Percentiles rank a stretch among this genome's conserved stretches.
Evolutionary conservation across 345 rosid genomes (phyloP).

Genomic region (Citrus australasica): DNA sequence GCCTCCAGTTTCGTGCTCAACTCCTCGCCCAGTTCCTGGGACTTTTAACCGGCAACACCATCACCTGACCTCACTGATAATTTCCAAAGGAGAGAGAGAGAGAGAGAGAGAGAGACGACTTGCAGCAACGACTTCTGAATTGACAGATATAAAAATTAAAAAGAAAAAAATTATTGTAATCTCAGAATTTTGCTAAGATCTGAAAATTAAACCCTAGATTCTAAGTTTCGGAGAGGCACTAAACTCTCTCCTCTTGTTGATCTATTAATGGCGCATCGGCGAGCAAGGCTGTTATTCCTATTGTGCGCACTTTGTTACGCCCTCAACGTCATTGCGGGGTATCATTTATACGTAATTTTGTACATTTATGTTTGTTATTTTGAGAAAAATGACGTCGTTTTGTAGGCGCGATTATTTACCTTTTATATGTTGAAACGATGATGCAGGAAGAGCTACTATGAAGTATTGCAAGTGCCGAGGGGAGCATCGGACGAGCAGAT

Average conservation of each 20-base stretch:
- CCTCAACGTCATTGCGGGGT: constrained; percentile 56
- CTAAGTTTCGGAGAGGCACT: constrained; percentile 33
- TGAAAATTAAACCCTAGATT: constrained; percentile 7
- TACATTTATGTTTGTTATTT: not conserved
- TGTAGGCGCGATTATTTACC: not conserved
- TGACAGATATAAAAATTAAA: not conserved
- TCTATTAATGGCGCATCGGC: constrained; percentile 52
- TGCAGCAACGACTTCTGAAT: not conserved
- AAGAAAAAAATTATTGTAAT: not conserved
- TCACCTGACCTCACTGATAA: not conserved
- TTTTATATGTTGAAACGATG: constrained; percentile 10
- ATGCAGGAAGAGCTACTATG: constrained; percentile 90
- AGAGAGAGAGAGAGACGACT: not conserved
- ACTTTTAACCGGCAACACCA: not conserved
- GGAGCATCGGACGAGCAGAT: constrained; percentile 97
- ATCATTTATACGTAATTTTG: not conserved
- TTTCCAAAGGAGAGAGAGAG: no score
- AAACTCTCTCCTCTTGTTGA: constrained; percentile 33
- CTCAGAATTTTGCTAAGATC: constrained; percentile 6
- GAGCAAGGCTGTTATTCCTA: constrained; percentile 38
- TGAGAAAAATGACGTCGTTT: not conserved
- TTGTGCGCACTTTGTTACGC: constrained; percentile 53
- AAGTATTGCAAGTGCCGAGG: constrained; percentile 81
- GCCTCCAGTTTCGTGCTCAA: not conserved
- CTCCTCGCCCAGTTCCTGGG: not conserved